Percentiles rank a stretch among this genome's conserved stretches.
phyloP scores from a whole-genome alignment of 108 stramenopile genomes.

The Cylindrotheca closterium region DNA sequence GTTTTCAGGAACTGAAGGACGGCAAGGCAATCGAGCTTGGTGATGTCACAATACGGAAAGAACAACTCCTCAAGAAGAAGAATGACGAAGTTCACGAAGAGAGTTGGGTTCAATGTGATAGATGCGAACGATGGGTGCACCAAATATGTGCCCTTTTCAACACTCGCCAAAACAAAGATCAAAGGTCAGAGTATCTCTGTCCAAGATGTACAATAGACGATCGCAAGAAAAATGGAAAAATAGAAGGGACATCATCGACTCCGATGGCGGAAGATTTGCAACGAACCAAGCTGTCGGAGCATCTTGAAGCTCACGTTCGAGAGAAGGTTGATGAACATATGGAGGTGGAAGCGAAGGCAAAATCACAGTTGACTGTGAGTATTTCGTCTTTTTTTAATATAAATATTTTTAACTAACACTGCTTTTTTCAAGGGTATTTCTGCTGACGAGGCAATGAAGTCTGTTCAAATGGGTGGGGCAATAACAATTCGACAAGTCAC shows the following conservation, averaged over 20 bases:
- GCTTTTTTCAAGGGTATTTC: slow-evolving; percentile 39
- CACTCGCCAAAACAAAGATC: slow-evolving; percentile 92
- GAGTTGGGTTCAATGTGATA: slow-evolving; percentile 96
- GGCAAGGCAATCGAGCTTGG: slow-evolving; percentile 81
- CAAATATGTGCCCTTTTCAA: slow-evolving; percentile 99
- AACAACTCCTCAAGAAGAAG: slow-evolving; percentile 91
- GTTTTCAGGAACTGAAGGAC: slow-evolving; percentile 92
- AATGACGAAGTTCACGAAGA: slow-evolving; percentile 94
- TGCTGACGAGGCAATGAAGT: slow-evolving; percentile 70
- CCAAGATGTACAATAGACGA: slow-evolving; percentile 85
- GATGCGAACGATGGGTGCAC: slow-evolving; percentile 97
- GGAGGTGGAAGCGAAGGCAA: slow-evolving; percentile 62
- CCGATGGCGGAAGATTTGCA: slow-evolving; percentile 91
- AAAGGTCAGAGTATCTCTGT: slow-evolving; percentile 86
- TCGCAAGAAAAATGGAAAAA: slow-evolving; percentile 65
- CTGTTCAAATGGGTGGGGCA: slow-evolving; percentile 67
- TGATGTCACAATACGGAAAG: slow-evolving; percentile 87
- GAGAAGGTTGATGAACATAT: slow-evolving; percentile 59
- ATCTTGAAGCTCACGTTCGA: slow-evolving; percentile 79
- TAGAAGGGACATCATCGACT: slow-evolving; percentile 73
- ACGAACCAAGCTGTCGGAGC: slow-evolving; percentile 85
- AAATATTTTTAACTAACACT: background rate
- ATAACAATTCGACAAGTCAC: slow-evolving; percentile 90
- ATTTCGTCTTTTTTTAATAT: slow-evolving; percentile 8
- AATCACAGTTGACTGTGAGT: slow-evolving; percentile 27